Percentiles rank a stretch among this genome's conserved stretches.
Conservation (phyloP, 2,329 filamentous ascomycete species). For the Ceratocystis colombiana region DNA sequence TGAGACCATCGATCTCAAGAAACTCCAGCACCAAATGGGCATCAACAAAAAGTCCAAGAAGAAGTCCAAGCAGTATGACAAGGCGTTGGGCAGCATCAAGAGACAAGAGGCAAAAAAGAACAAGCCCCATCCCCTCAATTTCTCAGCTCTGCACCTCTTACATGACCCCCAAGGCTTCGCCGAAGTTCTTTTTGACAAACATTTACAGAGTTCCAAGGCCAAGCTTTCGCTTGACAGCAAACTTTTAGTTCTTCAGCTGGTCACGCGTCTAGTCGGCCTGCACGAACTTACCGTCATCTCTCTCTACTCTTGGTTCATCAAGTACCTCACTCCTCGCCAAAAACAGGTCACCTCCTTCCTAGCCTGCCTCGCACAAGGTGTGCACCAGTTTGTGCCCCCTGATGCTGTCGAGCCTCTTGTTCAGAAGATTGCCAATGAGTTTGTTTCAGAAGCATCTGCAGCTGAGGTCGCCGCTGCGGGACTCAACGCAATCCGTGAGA, state of each 20-base stretch:
- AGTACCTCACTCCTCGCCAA: constrained; percentile 79
- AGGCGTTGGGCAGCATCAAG: constrained; percentile 73
- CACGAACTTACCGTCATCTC: constrained; percentile 85
- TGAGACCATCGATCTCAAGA: constrained; percentile 65
- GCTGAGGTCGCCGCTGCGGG: constrained; percentile 85
- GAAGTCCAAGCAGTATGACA: constrained; percentile 65
- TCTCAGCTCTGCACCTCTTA: constrained; percentile 85
- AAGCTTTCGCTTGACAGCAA: constrained; percentile 83
- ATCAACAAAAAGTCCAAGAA: constrained; percentile 98
- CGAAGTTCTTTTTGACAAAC: constrained; percentile 79
- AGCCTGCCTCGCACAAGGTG: constrained; percentile 82
- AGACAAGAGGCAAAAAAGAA: constrained; percentile 78
- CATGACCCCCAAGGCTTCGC: constrained; percentile 93
- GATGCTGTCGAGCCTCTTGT: constrained; percentile 84
- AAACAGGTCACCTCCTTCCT: constrained; percentile 86
- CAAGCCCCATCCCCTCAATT: constrained; percentile 80
- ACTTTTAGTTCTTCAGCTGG: constrained; percentile 77
- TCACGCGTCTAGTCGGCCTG: constrained; percentile 80
- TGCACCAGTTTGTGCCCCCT: constrained; percentile 82
- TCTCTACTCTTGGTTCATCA: constrained; percentile 94
- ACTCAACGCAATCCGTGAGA: constrained; percentile 87
- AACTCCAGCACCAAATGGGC: constrained; percentile 70
- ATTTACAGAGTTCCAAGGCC: constrained; percentile 75
- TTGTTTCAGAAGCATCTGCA: constrained; percentile 88
- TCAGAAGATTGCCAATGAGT: constrained; percentile 95